Base-by-base conservation (phyloP, 495 filamentous ascomycete genomes). In the Xeromyces bisporus region DNA sequence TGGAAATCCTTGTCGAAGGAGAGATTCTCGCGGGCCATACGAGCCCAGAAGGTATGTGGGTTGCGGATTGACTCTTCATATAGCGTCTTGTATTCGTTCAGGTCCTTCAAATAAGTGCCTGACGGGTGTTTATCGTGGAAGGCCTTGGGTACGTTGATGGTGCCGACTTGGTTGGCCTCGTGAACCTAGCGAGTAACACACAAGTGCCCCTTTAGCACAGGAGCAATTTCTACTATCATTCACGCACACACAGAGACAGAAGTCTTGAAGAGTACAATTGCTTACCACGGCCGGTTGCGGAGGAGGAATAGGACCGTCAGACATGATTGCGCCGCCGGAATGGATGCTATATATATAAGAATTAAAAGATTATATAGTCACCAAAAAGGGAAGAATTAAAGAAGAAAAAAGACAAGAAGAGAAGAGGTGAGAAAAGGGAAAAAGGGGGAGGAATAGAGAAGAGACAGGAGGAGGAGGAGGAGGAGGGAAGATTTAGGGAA, bases 1-100 rank as follows among this genome's bases (percentile, higher is more conserved):
- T 93, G 63, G 56, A 96, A 97, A 51, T 93, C 86, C 34, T 66
- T 67, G 42, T 82, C 73, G 77, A 92, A 97, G 28, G 79, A 74
- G 37, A 97, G 69, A 23, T 94, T 72, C 43, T 96, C 87, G 26
- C 85, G 77, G 15, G 87, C 91, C 55, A 71, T 64, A 35, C 67
- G 67, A 24, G 63, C 81, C 83, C 87, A 97, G 73, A 96, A 97
- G 50, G 77, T 78, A 35, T 89, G 59, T 32, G 89, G 87, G 39
- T 84, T 65, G 43, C 78, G 74, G 48, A 97, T 94, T 7, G 89
- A 97, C 55, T 97, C 81, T 44, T 93, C 87, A 66, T 96, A 94
- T 39, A 93, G 60, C 58, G 70, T 62, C 54, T 91, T 73, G 67
- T 96, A 97, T 50, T 94, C 77, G 39, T 91, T 81, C 23, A 94